Evolutionary conservation across 1,284 basidiomycete genomes (phyloP), one percentile per base, ranked within the genome.

Genomic region (Leccinum pallidistipes): DNA sequence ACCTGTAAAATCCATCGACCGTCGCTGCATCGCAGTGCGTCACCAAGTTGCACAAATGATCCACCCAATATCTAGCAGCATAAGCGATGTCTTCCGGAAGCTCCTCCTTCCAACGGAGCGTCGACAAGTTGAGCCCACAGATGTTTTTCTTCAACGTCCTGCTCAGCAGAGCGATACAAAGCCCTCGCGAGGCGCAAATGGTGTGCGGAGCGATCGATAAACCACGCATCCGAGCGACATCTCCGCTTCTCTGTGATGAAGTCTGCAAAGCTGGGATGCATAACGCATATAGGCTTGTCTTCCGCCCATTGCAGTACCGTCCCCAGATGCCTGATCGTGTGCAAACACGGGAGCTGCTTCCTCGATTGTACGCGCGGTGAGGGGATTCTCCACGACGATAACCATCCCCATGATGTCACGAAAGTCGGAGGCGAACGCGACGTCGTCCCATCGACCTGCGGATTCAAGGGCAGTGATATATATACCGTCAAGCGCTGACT

Each of bases 381-480:
- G 60, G 11, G 73, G 71, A 50, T 72, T 66, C 58, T 65, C 56
- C 0, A 71, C 69, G n/a, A 73, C 69, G 47, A 76, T 61, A 51
- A 75, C 55, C 4, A 76, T 31, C 3, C 71, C 73, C 58, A 76
- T 63, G 55, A 76, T 74, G 10, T 76, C 73, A n/a, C 72, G 73
- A 57, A 73, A 73, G 60, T 76, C 71, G 27, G 59, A 36, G n/a
- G 72, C 66, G 31, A 73, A 73, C 0, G 64, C 62, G 21, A n/a
- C 32, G 5, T 75, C 74, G 29, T 73, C 63, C 71, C 71, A 73
- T 64, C 56, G 70, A 2, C 74, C 65, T 10, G 70, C 67, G 0
- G 67, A 73, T 38, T 73, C 68, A 24, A 76, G 74, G 7, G 73
- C 74, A 11, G 72, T 76, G 11, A 65, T 51, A 47, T 76, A 76